A percentile compares a stretch with the other conserved stretches of the same genome.
Evolutionary conservation across 208 protist genomes (phyloP).

Genomic region (Acanthamoeba culbertsoni): DNA sequence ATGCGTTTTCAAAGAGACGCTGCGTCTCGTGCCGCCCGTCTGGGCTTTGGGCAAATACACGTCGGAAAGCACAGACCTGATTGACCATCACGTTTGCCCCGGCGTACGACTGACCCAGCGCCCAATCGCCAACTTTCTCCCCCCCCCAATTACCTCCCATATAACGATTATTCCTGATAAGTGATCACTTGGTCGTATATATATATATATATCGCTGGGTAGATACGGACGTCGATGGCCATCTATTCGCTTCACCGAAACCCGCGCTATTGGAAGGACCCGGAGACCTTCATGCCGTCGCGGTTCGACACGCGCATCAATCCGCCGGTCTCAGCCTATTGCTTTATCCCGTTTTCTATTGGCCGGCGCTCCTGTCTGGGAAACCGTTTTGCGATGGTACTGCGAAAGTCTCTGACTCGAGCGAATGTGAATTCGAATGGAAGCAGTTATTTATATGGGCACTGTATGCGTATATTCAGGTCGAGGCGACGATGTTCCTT

Average conservation of each 20-base stretch:
- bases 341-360: not conserved
- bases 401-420: not conserved
- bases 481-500: not conserved
- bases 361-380: not conserved
- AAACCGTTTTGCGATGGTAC: not conserved
- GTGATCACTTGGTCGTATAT: not conserved
- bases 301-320: not conserved
- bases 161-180: not conserved
- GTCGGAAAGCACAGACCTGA: not conserved
- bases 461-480: not conserved
- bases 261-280: not conserved
- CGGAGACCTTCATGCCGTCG: not conserved
- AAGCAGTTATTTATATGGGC: not conserved
- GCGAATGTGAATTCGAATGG: not conserved
- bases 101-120: not conserved
- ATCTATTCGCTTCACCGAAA: not conserved
- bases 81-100: not conserved
- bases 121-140: not conserved
- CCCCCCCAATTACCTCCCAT: too few species aligned
- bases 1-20: conserved; percentile 22
- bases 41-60: not conserved
- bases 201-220: not conserved
- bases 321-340: not conserved
- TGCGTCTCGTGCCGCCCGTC: not conserved
- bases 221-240: not conserved